Percentiles rank a stretch among this genome's conserved stretches.
phyloP scores from a whole-genome alignment of 2,329 filamentous ascomycete genomes.

The Metarhizium guizhouense region DNA sequence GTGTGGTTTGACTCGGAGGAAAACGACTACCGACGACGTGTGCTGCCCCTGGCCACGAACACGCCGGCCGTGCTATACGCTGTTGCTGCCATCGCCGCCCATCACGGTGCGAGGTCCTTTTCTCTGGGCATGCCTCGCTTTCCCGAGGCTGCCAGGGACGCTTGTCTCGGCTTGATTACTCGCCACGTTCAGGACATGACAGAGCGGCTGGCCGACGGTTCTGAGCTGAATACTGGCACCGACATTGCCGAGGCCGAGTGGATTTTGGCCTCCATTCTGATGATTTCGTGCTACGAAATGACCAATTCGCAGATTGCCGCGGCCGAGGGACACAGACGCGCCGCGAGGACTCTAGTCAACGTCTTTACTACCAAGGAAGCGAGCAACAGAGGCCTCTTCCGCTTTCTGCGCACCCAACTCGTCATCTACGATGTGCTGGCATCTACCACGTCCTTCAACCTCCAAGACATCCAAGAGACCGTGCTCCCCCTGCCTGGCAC shows the following conservation, averaged over 20 bases:
- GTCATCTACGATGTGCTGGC: conserved; percentile 18
- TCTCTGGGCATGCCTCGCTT: conserved; percentile 13
- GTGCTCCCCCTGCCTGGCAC: conserved; percentile 13
- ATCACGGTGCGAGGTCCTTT: conserved; percentile 16
- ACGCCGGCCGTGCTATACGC: conserved; percentile 19
- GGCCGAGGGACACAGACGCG: conserved; percentile 19
- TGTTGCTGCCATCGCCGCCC: conserved; percentile 18
- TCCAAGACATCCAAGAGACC: conserved; percentile 13
- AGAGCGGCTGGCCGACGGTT: conserved; percentile 11
- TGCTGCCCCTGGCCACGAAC: conserved; percentile 17
- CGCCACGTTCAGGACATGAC: conserved; percentile 17
- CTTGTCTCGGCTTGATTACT: conserved; percentile 16
- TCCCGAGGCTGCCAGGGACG: conserved; percentile 18
- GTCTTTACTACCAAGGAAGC: conserved; percentile 15
- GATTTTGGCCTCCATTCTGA: conserved; percentile 21
- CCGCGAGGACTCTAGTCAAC: conserved; percentile 19
- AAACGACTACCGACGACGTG: conserved; percentile 18
- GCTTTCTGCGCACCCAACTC: conserved; percentile 20
- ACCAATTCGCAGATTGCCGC: conserved; percentile 15
- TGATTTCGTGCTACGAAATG: conserved; percentile 22
- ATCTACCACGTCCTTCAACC: conserved; percentile 18
- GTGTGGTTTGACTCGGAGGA: conserved; percentile 21
- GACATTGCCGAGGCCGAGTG: conserved; percentile 19
- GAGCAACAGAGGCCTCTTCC: conserved; percentile 14
- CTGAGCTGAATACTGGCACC: conserved; percentile 12